phyloP scores from a whole-genome alignment of 805 yeast genomes.

The Millerozyma acaciae region DNA sequence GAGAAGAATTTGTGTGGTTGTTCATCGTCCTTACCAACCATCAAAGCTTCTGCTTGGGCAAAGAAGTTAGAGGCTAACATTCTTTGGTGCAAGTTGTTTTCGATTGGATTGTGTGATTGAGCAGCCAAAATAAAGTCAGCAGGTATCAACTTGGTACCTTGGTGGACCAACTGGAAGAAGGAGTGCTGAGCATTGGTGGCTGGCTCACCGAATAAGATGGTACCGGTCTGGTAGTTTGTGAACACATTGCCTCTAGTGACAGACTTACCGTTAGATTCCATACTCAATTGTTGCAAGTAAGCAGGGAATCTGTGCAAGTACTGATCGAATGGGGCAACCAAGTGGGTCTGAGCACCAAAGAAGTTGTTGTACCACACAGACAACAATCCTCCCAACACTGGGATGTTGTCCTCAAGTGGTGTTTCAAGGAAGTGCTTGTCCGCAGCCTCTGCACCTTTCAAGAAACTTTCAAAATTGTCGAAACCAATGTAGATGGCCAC shows the following conservation, averaged over 20 bases:
- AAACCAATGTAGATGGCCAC: constrained; percentile 93
- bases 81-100: constrained; percentile 87
- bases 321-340: constrained; percentile 98
- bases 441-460: constrained; percentile 96
- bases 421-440: constrained; percentile 85
- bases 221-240: constrained; percentile 93
- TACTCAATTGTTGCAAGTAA: constrained; percentile 94
- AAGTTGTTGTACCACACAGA: constrained; percentile 99
- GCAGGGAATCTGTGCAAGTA: constrained; percentile 99
- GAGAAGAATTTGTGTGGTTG: constrained; percentile 94
- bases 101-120: constrained; percentile 95
- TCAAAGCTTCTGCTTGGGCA: constrained; percentile 96
- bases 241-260: constrained; percentile 89
- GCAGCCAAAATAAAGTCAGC: constrained; percentile 97
- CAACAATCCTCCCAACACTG: constrained; percentile 87
- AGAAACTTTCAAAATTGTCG: constrained; percentile 87
- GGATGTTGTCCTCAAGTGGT: constrained; percentile 88
- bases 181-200: constrained; percentile 99
- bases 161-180: constrained; percentile 98
- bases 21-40: constrained; percentile 88
- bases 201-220: constrained; percentile 96
- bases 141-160: constrained; percentile 97
- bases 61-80: constrained; percentile 99
- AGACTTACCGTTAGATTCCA: constrained; percentile 99
- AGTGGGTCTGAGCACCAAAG: constrained; percentile 96